Evolutionary conservation across 2,329 filamentous ascomycete genomes (phyloP).

Genomic region (Fusarium stilboides): DNA sequence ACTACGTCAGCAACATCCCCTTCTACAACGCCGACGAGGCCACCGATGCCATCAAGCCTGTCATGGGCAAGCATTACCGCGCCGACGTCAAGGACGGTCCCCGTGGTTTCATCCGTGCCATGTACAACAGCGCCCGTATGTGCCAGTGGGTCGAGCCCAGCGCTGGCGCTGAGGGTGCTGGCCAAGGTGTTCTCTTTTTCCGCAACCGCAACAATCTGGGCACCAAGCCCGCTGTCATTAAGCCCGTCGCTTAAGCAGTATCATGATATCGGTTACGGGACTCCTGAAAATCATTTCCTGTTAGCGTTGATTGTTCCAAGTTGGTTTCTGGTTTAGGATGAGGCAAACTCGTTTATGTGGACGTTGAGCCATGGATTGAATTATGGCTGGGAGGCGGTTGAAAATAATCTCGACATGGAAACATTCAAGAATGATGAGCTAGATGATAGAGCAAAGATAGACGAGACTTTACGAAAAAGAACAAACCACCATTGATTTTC

Average conservation of each 20-base stretch:
- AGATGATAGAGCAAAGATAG: conserved; percentile 41
- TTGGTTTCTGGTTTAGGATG: conserved; percentile 30
- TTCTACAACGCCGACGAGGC: conserved; percentile 98
- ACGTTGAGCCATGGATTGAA: conserved; percentile 14
- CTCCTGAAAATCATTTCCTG: conserved; percentile 16
- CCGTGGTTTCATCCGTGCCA: conserved; percentile 84
- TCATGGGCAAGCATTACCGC: conserved; percentile 98
- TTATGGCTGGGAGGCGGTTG: conserved; percentile 16
- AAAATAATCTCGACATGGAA: conserved; percentile 29
- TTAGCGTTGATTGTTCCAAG: conserved; percentile 45
- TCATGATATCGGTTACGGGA: conserved; percentile 2
- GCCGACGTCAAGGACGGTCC: conserved; percentile 83
- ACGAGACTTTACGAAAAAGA: conserved; percentile 36
- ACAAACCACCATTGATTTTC: conserved; percentile 27
- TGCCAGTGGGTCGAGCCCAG: conserved; percentile 99
- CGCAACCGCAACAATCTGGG: conserved; percentile 93
- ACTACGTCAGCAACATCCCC: conserved; percentile 95
- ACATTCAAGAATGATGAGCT: conserved; percentile 29
- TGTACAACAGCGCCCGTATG: conserved; percentile 85
- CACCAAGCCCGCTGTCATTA: conserved; percentile 57
- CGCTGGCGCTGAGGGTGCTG: conserved; percentile 83
- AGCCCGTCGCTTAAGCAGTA: conserved; percentile 34
- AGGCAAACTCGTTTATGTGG: conserved; percentile 13
- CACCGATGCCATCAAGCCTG: conserved; percentile 89
- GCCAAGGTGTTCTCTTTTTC: conserved; percentile 92